Percentiles rank a stretch among this genome's conserved stretches.
Conservation (phyloP, 441 rosid genomes). For the Viola pubescens region DNA sequence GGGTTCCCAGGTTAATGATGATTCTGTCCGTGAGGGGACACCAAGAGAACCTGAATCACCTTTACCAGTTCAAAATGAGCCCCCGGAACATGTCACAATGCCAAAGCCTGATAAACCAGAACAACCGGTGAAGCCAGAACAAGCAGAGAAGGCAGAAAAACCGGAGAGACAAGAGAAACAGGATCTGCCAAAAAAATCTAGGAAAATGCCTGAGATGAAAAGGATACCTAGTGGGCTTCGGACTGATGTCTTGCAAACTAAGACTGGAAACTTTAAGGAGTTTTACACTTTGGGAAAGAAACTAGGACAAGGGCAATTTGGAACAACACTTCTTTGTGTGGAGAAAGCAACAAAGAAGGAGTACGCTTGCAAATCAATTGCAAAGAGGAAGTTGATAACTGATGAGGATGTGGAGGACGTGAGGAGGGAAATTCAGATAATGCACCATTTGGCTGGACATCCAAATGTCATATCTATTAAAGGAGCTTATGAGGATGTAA, state of each 20-base stretch:
- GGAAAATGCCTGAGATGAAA: slow-evolving; percentile 56
- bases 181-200: slow-evolving; percentile 33
- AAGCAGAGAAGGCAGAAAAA: slow-evolving; percentile 27
- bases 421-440: slow-evolving; percentile 86
- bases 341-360: slow-evolving; percentile 57
- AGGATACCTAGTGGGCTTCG: slow-evolving; percentile 79
- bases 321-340: slow-evolving; percentile 66
- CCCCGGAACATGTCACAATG: slow-evolving; percentile 59
- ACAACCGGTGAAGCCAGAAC: slow-evolving; percentile 30
- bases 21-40: slow-evolving; percentile 21
- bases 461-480: slow-evolving; percentile 82
- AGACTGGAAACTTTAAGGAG: slow-evolving; percentile 73
- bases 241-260: slow-evolving; percentile 59
- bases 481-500: slow-evolving; percentile 84
- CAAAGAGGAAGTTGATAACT: slow-evolving; percentile 78
- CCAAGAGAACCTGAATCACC: slow-evolving; percentile 44
- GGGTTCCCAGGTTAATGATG: slow-evolving; percentile 25
- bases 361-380: slow-evolving; percentile 86
- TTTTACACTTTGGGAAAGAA: slow-evolving; percentile 67
- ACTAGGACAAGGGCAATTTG: slow-evolving; percentile 94
- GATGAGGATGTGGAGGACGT: slow-evolving; percentile 94
- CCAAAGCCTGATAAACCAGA: slow-evolving; percentile 34
- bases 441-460: slow-evolving; percentile 93
- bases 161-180: slow-evolving; percentile 28
- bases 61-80: slow-evolving; percentile 53